phyloP scores from a whole-genome alignment of 805 yeast species.

The Nakazawaea ambrosiae region DNA sequence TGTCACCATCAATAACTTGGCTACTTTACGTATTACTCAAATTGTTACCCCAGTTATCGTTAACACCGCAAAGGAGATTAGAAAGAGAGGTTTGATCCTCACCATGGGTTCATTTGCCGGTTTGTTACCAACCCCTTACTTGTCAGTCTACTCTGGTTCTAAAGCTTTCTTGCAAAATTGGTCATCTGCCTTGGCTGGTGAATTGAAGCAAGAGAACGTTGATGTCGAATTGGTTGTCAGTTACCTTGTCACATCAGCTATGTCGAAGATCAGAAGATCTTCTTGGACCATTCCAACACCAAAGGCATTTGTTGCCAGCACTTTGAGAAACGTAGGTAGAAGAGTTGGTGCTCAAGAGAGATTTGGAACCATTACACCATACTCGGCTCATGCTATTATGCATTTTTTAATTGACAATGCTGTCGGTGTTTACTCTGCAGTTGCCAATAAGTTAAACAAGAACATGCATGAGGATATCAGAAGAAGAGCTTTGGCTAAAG shows the following conservation, averaged over 20 bases:
- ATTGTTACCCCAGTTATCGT: conserved; percentile 67
- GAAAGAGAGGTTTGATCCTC: conserved; percentile 65
- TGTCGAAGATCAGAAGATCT: conserved; percentile 86
- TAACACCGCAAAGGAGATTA: conserved; percentile 33
- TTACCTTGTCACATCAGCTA: conserved; percentile 87
- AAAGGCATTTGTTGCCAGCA: conserved; percentile 65
- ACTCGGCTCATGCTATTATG: conserved; percentile 89
- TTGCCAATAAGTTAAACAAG: conserved; percentile 64
- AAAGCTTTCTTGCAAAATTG: conserved; percentile 92
- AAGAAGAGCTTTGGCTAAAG: conserved; percentile 73
- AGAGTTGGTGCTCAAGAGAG: conserved; percentile 92
- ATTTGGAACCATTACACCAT: conserved; percentile 82
- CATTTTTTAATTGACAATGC: conserved; percentile 74
- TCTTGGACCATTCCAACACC: conserved; percentile 79
- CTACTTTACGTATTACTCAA: conserved; percentile 80
- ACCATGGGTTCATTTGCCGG: conserved; percentile 99
- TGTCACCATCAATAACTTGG: conserved; percentile 77
- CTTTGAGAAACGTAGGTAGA: conserved; percentile 66
- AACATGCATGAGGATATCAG: conserved; percentile 78
- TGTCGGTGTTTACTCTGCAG: conserved; percentile 71
- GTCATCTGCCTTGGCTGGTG: conserved; percentile 86
- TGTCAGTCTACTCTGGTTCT: conserved; percentile 94
- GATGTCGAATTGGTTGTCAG: conserved; percentile 86
- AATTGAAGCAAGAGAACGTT: conserved; percentile 56
- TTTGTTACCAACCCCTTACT: conserved; percentile 80